Evolutionary conservation across 169 alveolate genomes (phyloP), one percentile per base, ranked within the genome.

Genomic region (Plasmodium ovale): DNA sequence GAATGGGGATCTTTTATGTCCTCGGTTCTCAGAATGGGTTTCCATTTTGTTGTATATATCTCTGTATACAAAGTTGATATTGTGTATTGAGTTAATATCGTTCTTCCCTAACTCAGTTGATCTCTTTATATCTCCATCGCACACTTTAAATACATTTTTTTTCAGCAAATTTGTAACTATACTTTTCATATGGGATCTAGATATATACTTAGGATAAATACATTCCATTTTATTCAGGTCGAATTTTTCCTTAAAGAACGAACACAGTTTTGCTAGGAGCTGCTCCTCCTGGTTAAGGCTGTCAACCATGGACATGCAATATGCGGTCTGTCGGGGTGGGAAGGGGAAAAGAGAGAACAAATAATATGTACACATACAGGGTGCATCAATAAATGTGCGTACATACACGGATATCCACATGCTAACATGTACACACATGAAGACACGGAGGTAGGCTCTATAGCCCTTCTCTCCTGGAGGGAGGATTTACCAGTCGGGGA

Each of bases 271-370:
- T 1, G 94, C 94, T 37, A 92, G 74, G 70, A 92, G 79, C 10
- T 87, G 94, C 51, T 92, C 94, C 60, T 92, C 94, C 12, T 91
- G 93, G 64, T 77, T 89, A 6, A 92, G 53, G 51, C 88, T 73
- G 53, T 92, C 94, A 37, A 92, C 64, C 7, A 84, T 64, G 6
- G 93, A 87, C 92, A 92, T 92, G 58, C 92, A 92, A 16, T 92
- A 89, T 31, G 94, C 94, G 1, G 87, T 92, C 87, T 88, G 60
- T 60, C 3, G 27, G 70, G 16, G 77, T 64, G 5, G 82, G 85
- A 90, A 72, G 67, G 0, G 49, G 27, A 47, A 44, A 69, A 47
- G 14, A 42, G 47, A 42, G 31, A 47, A 42, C 16, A 68, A 42
- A 68, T 14, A 19, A 23, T 5, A 64, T 64, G 31, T 29, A 31